A percentile compares a stretch with the other conserved stretches of the same genome.
These are phyloP conservation scores for Thymus mandschuricus DNA, from an alignment of 257 asterid species.

Conservation along the genomic window DNA sequence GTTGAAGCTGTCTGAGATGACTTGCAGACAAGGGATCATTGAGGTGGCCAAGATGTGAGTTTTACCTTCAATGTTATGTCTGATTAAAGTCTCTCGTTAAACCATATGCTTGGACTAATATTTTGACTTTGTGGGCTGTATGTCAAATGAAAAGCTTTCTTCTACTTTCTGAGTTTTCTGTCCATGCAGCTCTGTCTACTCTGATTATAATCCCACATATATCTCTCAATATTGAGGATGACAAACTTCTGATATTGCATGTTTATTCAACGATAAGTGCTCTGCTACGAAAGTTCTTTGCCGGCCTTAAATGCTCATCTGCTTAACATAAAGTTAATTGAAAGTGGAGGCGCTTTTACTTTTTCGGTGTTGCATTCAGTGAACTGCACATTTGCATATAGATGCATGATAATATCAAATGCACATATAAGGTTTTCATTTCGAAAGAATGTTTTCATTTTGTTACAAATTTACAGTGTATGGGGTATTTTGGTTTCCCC, in stretches of 20 bases:
- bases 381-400: no score
- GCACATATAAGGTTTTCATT: not conserved
- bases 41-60: slow-evolving; percentile 97
- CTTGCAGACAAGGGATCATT: slow-evolving; percentile 86
- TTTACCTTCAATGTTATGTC: slow-evolving; percentile 13
- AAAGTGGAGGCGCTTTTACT: not conserved
- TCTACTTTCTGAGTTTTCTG: not conserved
- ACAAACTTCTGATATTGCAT: not conserved
- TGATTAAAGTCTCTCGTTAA: not conserved
- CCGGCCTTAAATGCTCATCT: not conserved
- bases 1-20: slow-evolving; percentile 88
- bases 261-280: not conserved
- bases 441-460: slow-evolving; percentile 1
- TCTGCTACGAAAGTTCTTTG: not conserved
- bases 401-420: not conserved
- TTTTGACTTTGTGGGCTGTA: no score
- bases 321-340: not conserved
- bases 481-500: slow-evolving; percentile 11
- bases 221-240: not conserved
- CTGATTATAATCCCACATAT: not conserved
- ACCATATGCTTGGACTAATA: no score
- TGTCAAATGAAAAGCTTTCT: not conserved
- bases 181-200: not conserved
- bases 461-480: not conserved
- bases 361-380: not conserved